A percentile compares a stretch with the other conserved stretches of the same genome.
phyloP scores from a whole-genome alignment of 75 land plant species.

The Sequoia sempervirens region DNA sequence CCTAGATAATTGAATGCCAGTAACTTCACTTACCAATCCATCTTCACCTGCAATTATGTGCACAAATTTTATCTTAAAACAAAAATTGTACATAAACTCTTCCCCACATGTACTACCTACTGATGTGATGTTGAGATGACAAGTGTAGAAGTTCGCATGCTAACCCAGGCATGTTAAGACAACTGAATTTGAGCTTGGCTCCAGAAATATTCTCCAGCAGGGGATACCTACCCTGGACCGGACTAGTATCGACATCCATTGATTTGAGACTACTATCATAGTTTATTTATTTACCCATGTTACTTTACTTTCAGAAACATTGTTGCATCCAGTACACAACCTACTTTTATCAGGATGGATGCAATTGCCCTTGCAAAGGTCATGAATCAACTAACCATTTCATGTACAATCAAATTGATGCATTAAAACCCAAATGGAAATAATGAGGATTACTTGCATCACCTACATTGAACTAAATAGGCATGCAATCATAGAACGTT shows the following conservation, averaged over 20 bases:
- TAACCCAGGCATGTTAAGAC: not conserved
- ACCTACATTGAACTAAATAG: not conserved
- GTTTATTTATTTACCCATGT: not conserved
- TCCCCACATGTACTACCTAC: not conserved
- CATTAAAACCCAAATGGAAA: not conserved
- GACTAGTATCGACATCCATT: not conserved
- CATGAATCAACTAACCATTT: not conserved
- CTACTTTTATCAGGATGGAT: not conserved
- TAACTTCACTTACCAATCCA: not conserved
- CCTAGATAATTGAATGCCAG: not conserved
- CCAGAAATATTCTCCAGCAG: not conserved
- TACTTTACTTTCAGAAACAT: not conserved
- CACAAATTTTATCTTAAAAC: not conserved
- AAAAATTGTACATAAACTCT: not conserved
- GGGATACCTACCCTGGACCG: not conserved
- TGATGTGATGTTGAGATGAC: not conserved
- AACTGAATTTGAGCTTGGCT: not conserved
- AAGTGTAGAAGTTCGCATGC: not conserved
- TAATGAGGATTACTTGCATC: not conserved
- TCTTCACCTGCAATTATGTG: not conserved
- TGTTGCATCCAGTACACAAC: not conserved
- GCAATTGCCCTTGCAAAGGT: not conserved
- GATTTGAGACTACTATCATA: not conserved
- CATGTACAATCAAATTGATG: not conserved
- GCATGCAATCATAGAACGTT: not conserved